A percentile compares a stretch with the other conserved stretches of the same genome.
These are phyloP conservation scores for Sphaerulina vaccinii DNA, from an alignment of 2,329 filamentous ascomycete species.

Conservation along the genomic window DNA sequence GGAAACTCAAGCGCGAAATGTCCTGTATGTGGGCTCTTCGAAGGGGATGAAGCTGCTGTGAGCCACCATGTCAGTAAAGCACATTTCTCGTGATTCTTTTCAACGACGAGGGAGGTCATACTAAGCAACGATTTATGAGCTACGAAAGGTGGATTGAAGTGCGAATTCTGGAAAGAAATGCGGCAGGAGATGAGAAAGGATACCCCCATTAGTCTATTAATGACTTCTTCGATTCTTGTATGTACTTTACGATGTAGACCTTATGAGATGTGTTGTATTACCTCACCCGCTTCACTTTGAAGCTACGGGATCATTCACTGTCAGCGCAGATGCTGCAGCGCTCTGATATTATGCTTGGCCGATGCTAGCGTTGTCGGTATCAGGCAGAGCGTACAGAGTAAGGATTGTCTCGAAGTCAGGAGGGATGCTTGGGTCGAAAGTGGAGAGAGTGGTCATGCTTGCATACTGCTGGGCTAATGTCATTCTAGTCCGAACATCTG, in stretches of 20 bases:
- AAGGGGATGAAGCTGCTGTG: conserved; percentile 38
- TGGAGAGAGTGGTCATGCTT: too few species aligned
- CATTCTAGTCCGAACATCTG: too few species aligned
- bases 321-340: too few species aligned
- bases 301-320: too few species aligned
- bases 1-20: conserved; percentile 24
- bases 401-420: too few species aligned
- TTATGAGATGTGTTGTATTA: background rate
- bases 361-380: too few species aligned
- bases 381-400: too few species aligned
- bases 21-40: conserved; percentile 35
- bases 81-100: conserved; percentile 28
- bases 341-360: too few species aligned
- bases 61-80: conserved; percentile 35
- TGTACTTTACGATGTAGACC: background rate
- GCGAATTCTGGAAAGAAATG: background rate
- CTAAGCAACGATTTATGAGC: background rate
- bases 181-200: background rate
- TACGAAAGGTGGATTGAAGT: background rate
- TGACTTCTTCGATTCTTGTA: background rate
- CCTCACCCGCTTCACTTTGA: too few species aligned
- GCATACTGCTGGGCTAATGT: too few species aligned
- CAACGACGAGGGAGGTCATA: background rate
- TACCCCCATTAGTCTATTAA: background rate
- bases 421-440: too few species aligned